phyloP scores from a whole-genome alignment of 2,329 filamentous ascomycete species.

The Alternaria sp. region DNA sequence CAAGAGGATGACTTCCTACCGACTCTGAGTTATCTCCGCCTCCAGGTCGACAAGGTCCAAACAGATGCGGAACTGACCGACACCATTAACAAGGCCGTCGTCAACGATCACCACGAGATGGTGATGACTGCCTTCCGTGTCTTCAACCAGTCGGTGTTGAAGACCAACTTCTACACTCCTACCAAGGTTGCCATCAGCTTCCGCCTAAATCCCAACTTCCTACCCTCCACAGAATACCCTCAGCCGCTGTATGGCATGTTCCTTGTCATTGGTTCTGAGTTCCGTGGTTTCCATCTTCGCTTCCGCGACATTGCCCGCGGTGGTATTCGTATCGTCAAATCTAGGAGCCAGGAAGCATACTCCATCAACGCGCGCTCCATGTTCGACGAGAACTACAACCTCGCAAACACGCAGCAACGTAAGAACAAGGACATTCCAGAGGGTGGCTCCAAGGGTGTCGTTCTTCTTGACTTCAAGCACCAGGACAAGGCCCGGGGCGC shows the following conservation, averaged over 20 bases:
- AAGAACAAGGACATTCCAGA: constrained; percentile 99
- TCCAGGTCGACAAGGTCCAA: constrained; percentile 68
- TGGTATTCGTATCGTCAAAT: constrained; percentile 98
- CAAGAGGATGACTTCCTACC: constrained; percentile 73
- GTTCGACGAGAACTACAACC: constrained; percentile 98
- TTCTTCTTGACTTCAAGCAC: constrained; percentile 89
- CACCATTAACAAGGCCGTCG: constrained; percentile 49
- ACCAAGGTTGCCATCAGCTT: constrained; percentile 99
- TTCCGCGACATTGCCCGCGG: constrained; percentile 97
- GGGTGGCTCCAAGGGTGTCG: constrained; percentile 96
- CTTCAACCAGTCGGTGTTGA: constrained; percentile 91
- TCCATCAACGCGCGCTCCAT: constrained; percentile 94
- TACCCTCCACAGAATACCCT: constrained; percentile 90
- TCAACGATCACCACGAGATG: constrained; percentile 95
- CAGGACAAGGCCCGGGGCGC: constrained; percentile 91
- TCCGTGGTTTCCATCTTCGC: constrained; percentile 93
- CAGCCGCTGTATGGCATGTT: constrained; percentile 98
- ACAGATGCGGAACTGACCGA: constrained; percentile 47
- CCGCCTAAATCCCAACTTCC: constrained; percentile 85
- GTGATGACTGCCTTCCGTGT: constrained; percentile 96
- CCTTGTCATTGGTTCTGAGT: constrained; percentile 95
- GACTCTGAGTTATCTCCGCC: constrained; percentile 70
- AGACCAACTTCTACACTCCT: constrained; percentile 97
- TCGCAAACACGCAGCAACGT: constrained; percentile 97
- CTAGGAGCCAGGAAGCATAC: constrained; percentile 93